Conservation (phyloP, 805 yeast genomes). For the Kodamaea kaohsiungensis region DNA sequence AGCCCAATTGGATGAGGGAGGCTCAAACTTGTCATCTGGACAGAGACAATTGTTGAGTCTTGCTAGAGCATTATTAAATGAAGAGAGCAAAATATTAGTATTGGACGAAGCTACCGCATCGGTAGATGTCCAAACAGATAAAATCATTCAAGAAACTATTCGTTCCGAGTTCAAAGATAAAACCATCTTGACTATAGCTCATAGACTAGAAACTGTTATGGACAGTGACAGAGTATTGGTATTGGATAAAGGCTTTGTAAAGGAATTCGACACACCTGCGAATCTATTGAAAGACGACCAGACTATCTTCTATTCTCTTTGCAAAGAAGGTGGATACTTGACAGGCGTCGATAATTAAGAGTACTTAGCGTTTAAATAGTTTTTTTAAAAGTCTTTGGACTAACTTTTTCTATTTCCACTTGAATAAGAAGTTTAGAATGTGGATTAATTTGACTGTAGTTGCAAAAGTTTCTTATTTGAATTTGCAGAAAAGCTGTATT, state of each 20-base stretch:
- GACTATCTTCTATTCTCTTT: conserved; percentile 44
- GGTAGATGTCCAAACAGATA: conserved; percentile 85
- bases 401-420: too few relatives aligned
- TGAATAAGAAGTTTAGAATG: too few relatives aligned
- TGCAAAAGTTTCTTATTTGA: too few relatives aligned
- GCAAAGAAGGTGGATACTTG: conserved; percentile 6
- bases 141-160: conserved; percentile 76
- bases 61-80: conserved; percentile 74
- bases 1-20: conserved; percentile 59
- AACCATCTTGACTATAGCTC: conserved; percentile 88
- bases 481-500: too few relatives aligned
- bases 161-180: conserved; percentile 68
- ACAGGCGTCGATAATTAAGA: neutral
- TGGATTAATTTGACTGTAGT: too few relatives aligned
- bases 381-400: neutral
- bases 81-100: conserved; percentile 24
- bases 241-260: conserved; percentile 68
- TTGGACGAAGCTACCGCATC: conserved; percentile 55
- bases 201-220: conserved; percentile 81
- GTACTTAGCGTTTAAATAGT: neutral
- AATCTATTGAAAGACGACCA: conserved; percentile 44
- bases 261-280: conserved; percentile 75
- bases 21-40: conserved; percentile 81
- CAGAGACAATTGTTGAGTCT: conserved; percentile 85
- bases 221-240: conserved; percentile 81